Conservation (phyloP, 495 filamentous ascomycete genomes). For the Aspergillus wentii region DNA sequence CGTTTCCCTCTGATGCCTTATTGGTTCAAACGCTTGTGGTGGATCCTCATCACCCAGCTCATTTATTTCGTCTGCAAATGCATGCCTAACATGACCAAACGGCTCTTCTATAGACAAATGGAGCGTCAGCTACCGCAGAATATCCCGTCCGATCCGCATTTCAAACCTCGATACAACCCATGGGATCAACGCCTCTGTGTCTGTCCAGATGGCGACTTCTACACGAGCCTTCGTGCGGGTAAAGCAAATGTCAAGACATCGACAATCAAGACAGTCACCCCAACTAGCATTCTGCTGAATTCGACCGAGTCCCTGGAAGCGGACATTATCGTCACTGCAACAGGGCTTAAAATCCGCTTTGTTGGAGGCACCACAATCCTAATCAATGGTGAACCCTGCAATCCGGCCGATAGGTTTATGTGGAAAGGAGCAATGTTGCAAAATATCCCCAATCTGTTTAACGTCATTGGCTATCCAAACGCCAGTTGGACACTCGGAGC, state of each 20-base stretch:
- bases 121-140: constrained; percentile 41
- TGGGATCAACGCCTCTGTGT: constrained; percentile 68
- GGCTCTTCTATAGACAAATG: constrained; percentile 27
- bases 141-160: constrained; percentile 55
- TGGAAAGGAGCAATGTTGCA: constrained; percentile 48
- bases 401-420: constrained; percentile 28
- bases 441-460: constrained; percentile 43
- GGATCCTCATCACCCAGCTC: constrained; percentile 24
- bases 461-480: constrained; percentile 43
- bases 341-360: constrained; percentile 51
- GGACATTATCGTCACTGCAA: constrained; percentile 66
- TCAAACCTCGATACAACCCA: constrained; percentile 59
- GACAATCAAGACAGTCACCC: constrained; percentile 56
- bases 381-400: constrained; percentile 41
- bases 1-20: constrained; percentile 21
- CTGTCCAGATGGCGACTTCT: constrained; percentile 69
- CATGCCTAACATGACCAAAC: constrained; percentile 44
- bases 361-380: constrained; percentile 35
- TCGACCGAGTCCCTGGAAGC: constrained; percentile 51
- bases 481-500: constrained; percentile 48
- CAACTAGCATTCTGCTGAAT: constrained; percentile 49
- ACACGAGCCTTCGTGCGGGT: constrained; percentile 48
- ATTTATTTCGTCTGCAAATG: constrained; percentile 38
- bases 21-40: constrained; percentile 25
- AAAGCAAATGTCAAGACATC: constrained; percentile 62